Conservation (phyloP, 208 protist species). For the Trypanosoma grayi region DNA sequence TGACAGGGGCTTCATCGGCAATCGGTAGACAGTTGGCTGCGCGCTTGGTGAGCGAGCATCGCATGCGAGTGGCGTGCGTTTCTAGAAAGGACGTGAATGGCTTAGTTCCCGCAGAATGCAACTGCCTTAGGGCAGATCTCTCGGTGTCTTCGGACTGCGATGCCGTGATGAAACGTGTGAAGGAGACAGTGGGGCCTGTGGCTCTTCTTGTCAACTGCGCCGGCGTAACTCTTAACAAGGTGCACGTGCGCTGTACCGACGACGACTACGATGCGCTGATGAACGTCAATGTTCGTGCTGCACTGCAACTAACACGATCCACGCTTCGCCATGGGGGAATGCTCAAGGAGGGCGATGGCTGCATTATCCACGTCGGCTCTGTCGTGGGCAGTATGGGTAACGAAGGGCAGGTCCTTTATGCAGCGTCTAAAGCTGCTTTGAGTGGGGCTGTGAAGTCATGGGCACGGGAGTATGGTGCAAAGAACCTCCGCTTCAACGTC, state of each 20-base stretch:
- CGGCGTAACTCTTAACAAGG: slow-evolving; percentile 74
- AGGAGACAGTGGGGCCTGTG: slow-evolving; percentile 39
- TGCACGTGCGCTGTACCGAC: slow-evolving; percentile 62
- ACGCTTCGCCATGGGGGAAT: slow-evolving; percentile 80
- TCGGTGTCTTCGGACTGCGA: slow-evolving; percentile 44
- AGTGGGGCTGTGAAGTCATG: slow-evolving; percentile 77
- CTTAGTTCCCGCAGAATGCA: slow-evolving; percentile 40
- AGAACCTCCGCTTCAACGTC: slow-evolving; percentile 90
- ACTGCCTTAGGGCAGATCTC: slow-evolving; percentile 53
- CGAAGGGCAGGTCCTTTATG: slow-evolving; percentile 88
- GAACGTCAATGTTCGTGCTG: slow-evolving; percentile 73
- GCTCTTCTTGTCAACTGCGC: slow-evolving; percentile 80
- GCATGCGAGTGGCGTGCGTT: slow-evolving; percentile 62
- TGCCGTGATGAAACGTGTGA: slow-evolving; percentile 47
- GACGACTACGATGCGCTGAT: slow-evolving; percentile 71
- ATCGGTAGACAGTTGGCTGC: slow-evolving; percentile 51
- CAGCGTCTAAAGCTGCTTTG: slow-evolving; percentile 89
- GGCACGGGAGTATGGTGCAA: slow-evolving; percentile 76
- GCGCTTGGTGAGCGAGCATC: slow-evolving; percentile 43
- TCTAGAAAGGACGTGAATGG: slow-evolving; percentile 39
- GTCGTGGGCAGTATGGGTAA: slow-evolving; percentile 75
- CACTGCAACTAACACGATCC: slow-evolving; percentile 65
- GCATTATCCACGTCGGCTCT: slow-evolving; percentile 80
- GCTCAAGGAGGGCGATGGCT: slow-evolving; percentile 41
- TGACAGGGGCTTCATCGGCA: slow-evolving; percentile 70